These are phyloP conservation scores for Iberis pinnata DNA, from an alignment of 345 rosid genomes.

Conservation along the genomic window DNA sequence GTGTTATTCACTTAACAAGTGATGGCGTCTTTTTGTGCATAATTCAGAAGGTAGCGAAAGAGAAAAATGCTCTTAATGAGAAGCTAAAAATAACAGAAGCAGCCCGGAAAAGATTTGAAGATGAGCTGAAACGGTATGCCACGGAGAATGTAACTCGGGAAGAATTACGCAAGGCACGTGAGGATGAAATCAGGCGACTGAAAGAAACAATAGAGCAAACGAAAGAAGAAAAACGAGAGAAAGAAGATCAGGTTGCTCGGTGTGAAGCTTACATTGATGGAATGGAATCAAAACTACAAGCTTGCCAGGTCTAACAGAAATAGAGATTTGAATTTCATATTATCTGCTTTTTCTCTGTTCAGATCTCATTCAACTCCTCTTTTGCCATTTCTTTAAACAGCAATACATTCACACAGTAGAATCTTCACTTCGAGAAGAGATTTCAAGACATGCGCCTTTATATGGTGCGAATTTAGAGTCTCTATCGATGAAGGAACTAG, in stretches of 20 bases:
- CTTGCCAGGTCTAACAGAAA: too few species aligned
- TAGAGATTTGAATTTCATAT: too few species aligned
- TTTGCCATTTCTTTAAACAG: constrained; percentile 38
- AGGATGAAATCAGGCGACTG: constrained; percentile 77
- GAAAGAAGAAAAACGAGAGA: constrained; percentile 89
- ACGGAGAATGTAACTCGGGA: constrained; percentile 80
- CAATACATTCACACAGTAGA: constrained; percentile 74
- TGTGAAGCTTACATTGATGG: constrained; percentile 91
- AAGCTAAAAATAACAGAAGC: constrained; percentile 81
- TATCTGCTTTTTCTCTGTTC: neutral
- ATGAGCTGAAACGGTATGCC: constrained; percentile 74
- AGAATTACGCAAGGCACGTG: constrained; percentile 80
- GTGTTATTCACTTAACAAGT: constrained; percentile 12
- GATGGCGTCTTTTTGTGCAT: constrained; percentile 21
- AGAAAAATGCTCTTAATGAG: constrained; percentile 88
- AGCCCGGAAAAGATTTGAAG: constrained; percentile 89
- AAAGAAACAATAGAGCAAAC: constrained; percentile 88
- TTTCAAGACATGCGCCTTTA: constrained; percentile 85
- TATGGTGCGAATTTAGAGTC: constrained; percentile 91
- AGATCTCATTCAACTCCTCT: constrained; percentile 11
- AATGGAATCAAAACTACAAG: constrained; percentile 82
- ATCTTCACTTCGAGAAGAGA: constrained; percentile 76
- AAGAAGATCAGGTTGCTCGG: constrained; percentile 83
- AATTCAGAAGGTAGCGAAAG: constrained; percentile 78
- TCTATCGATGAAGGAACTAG: constrained; percentile 85